Evolutionary conservation across 805 yeast genomes (phyloP).

Genomic region (Ogataea dorogensis): DNA sequence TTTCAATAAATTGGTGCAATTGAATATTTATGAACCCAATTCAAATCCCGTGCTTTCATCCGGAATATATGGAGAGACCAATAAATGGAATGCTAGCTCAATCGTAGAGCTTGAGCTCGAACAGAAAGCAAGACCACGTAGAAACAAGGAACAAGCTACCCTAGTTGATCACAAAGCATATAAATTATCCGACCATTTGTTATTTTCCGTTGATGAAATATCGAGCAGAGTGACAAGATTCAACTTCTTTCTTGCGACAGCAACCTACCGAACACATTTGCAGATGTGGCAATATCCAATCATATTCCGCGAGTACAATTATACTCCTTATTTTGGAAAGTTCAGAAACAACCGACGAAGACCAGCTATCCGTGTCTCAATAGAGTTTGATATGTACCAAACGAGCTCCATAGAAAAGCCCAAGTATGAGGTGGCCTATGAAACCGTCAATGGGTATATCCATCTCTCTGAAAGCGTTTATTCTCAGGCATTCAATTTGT

Average conservation of each 20-base stretch:
- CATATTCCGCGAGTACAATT: conserved; percentile 5
- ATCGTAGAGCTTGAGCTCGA: conserved; percentile 6
- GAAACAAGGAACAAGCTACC: conserved; percentile 7
- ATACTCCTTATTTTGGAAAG: conserved; percentile 11
- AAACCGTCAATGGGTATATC: conserved; percentile 8
- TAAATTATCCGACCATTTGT: conserved; percentile 19
- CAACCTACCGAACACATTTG: conserved; percentile 17
- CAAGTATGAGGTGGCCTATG: conserved; percentile 4
- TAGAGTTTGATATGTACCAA: conserved; percentile 10
- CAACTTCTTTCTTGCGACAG: conserved; percentile 28
- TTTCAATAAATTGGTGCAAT: conserved; percentile 14
- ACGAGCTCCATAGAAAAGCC: conserved; percentile 1
- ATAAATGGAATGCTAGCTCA: conserved; percentile 1
- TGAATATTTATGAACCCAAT: conserved; percentile 16
- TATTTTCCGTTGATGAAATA: conserved; percentile 24
- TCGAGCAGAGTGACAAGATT: conserved; percentile 18
- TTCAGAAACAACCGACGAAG: conserved; percentile 7
- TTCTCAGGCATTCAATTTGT: conserved; percentile 9
- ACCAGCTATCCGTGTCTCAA: conserved; percentile 14
- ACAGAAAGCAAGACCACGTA: background rate
- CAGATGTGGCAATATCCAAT: conserved; percentile 20
- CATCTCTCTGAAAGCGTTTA: conserved; percentile 4
- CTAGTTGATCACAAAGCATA: conserved; percentile 9
- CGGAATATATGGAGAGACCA: conserved; percentile 19
- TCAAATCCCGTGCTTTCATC: conserved; percentile 30